Percentiles rank a stretch among this genome's conserved stretches.
Evolutionary conservation across 2,329 filamentous ascomycete genomes (phyloP).

Genomic region (Zasmidium cellare): DNA sequence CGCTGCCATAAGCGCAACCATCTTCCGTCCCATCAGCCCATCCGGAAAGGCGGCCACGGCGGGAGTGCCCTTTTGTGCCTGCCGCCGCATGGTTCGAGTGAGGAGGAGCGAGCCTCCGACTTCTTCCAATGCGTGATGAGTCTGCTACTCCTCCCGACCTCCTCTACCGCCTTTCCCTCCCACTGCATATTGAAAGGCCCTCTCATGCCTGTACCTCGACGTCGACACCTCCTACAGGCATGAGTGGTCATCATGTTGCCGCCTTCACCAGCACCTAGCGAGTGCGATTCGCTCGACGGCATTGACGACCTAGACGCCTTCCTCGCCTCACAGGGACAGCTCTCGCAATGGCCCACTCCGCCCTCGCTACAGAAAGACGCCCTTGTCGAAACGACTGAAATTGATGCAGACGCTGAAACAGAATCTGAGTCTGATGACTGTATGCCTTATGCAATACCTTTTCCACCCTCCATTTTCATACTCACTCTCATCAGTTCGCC

Average conservation of each 20-base stretch:
- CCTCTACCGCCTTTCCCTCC: neutral
- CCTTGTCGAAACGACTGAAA: constrained; percentile 18
- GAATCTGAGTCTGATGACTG: neutral
- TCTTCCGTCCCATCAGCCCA: neutral
- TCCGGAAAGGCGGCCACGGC: neutral
- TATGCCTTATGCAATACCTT: neutral
- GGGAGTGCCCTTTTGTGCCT: neutral
- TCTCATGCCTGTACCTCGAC: neutral
- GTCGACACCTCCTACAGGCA: neutral
- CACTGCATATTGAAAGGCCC: neutral
- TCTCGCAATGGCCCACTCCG: constrained; percentile 35
- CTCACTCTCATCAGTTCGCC: constrained; percentile 15
- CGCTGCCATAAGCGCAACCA: neutral
- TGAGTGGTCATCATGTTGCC: constrained; percentile 14
- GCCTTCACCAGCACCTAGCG: constrained; percentile 32
- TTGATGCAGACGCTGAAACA: neutral
- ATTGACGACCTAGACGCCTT: constrained; percentile 36
- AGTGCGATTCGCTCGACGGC: constrained; percentile 31
- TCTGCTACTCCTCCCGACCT: neutral
- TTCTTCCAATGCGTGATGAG: neutral
- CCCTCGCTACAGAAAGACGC: constrained; percentile 26
- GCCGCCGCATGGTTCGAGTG: neutral
- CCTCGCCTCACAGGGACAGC: constrained; percentile 27
- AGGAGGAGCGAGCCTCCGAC: neutral
- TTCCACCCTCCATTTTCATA: neutral